phyloP scores from a whole-genome alignment of 768 basidiomycete species.

The Chalciporus sphaerocephalus region DNA sequence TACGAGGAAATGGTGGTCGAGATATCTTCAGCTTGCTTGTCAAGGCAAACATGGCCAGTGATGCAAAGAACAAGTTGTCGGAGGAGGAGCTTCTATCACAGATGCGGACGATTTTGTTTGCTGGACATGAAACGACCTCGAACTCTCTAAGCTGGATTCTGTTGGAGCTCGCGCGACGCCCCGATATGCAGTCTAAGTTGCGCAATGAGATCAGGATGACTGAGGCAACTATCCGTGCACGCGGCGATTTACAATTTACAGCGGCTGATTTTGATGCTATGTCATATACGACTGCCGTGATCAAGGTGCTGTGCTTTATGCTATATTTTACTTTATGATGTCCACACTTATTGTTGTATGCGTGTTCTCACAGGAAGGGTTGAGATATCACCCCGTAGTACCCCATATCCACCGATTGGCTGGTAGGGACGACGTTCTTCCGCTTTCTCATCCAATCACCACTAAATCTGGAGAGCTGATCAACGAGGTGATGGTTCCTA shows the following conservation, averaged over 20 bases:
- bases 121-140: constrained; percentile 60
- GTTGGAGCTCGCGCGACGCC: constrained; percentile 56
- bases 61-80: constrained; percentile 22
- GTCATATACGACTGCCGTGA: constrained; percentile 40
- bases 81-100: constrained; percentile 16
- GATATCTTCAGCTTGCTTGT: constrained; percentile 35
- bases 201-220: constrained; percentile 33
- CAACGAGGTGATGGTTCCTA: constrained; percentile 43
- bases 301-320: constrained; percentile 19
- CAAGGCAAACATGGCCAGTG: constrained; percentile 27
- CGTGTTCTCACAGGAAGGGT: constrained; percentile 35
- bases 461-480: constrained; percentile 43
- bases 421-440: constrained; percentile 51
- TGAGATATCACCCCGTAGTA: constrained; percentile 47
- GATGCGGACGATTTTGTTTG: constrained; percentile 40
- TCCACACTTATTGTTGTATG: constrained; percentile 15
- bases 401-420: constrained; percentile 52
- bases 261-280: constrained; percentile 47
- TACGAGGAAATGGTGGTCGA: constrained; percentile 11
- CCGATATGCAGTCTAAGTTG: constrained; percentile 54
- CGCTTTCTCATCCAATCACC: constrained; percentile 51
- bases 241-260: constrained; percentile 11
- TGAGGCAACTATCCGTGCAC: constrained; percentile 8
- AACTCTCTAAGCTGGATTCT: constrained; percentile 58
- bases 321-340: constrained; percentile 17